Base-by-base conservation (phyloP, 2,329 filamentous ascomycete genomes). In the Hypoxylon sp. region DNA sequence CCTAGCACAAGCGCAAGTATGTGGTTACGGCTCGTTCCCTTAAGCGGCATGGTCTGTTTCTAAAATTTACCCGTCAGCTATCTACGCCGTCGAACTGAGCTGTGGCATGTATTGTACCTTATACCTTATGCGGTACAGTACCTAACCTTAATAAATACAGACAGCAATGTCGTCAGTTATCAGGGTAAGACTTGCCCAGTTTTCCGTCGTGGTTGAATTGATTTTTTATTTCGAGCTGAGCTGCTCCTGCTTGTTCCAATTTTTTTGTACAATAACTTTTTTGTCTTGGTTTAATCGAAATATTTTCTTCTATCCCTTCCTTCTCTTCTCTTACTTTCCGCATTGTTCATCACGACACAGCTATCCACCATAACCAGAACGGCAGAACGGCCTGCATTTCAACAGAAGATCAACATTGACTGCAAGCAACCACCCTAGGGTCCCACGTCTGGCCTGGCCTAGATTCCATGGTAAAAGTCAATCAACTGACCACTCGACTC, bases 401-500 rank as follows among this genome's bases (percentile, higher is more conserved):
- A 56, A 41, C 29, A 54, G 27, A 50, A 47, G 53, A 58, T 61
- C 63, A 59, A 61, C 60, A 30, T 41, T 51, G 39, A 60, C 64
- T 64, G 63, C 63, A 61, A 69, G 52, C 63, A 66, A 67, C 48
- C 32, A 59, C 8, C 58, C 46, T 54, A n/a, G 56, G 63, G 56
- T 63, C 61, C 60, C 58, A 53, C 54, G 45, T 55, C 46, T 59
- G 50, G 50, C 63, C 41, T 56, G 65, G 63, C 60, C 63, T 67
- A 64, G 63, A 64, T 51, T 57, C 63, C 37, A 21, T 57, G 48
- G 51, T 51, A 63, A 61, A 53, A 34, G 57, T 45, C 39, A 68
- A 53, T 55, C 60, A 63, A 62, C 55, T 65, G 65, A 68, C 65
- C 68, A 68, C 32, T 59, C 68, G 62, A 70, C 68, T 70, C 68